Evolutionary conservation across 1,284 basidiomycete genomes (phyloP), one percentile per base, ranked within the genome.

Genomic region (Naganishia cerealis): DNA sequence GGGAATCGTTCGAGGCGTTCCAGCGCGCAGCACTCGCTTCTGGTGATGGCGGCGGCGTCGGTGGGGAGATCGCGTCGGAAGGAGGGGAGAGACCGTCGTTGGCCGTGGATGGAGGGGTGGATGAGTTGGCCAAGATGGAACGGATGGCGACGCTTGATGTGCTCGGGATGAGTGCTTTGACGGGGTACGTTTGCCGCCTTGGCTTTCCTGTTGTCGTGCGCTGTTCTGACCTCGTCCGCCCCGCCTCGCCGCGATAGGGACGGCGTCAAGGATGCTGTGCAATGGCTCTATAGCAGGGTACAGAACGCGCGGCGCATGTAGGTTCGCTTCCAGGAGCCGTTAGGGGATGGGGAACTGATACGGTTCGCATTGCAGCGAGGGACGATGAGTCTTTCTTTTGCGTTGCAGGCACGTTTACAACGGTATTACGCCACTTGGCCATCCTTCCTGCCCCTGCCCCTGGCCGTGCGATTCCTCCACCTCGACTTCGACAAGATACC

Each of bases 221-320:
- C 18, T 50, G 38, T 18, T 18, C 18, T 26, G 29, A 29, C 13
- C 9, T 62, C 12, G 3, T n/a, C n/a, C n/a, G n/a, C n/a, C n/a
- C n/a, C n/a, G n/a, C n/a, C n/a, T 26, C 5, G 10, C 12, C 3
- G 4, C 15, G 57, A 38, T 73, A 95, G 93, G 43, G 91, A 91
- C 40, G 93, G 93, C 0, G 89, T 96, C 3, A 86, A 90, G 67
- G 90, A 90, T 62, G 92, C 91, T 0, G 89, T 95, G 7, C 90
- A 96, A 75, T 96, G 93, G 93, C 78, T 96, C 26, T 95, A 95
- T 78, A 87, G 94, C 66, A 85, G 92, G 0, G 92, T 95, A 1
- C 92, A 94, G 80, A 94, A 92, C 73, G 91, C 90, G 73, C 83
- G 90, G 69, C 83, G 85, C 82, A 86, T 80, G 79, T 81, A 69